Conservation (phyloP, 306 rosid species). For the Cucurbita maxima region DNA sequence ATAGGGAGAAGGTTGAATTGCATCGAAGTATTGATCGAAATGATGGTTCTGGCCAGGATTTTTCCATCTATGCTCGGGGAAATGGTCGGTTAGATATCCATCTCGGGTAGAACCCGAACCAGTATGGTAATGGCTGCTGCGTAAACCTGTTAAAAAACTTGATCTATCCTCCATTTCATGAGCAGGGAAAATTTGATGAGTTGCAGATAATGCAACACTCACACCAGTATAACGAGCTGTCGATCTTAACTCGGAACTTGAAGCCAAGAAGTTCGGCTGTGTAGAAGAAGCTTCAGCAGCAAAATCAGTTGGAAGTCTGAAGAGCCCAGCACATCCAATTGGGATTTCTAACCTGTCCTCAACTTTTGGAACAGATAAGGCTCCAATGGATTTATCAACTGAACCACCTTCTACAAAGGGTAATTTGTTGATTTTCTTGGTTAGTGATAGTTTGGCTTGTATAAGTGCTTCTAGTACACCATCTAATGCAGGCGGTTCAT, state of each 20-base stretch:
- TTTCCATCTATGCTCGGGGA: constrained; percentile 28
- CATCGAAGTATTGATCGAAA: constrained; percentile 23
- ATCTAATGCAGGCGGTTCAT: constrained; percentile 27
- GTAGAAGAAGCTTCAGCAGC: constrained; percentile 28
- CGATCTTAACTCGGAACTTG: constrained; percentile 19
- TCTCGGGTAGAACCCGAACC: constrained; percentile 14
- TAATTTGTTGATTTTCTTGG: constrained; percentile 34
- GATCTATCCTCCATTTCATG: constrained; percentile 19
- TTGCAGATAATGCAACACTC: constrained; percentile 14
- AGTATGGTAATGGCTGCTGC: constrained; percentile 9
- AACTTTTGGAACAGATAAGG: constrained; percentile 17
- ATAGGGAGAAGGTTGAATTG: constrained; percentile 24
- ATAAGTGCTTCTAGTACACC: constrained; percentile 72
- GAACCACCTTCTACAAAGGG: constrained; percentile 26
- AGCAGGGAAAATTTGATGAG: constrained; percentile 13
- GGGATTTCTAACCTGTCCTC: constrained; percentile 42
- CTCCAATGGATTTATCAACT: constrained; percentile 17
- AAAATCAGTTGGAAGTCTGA: constrained; percentile 66
- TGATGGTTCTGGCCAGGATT: constrained; percentile 17
- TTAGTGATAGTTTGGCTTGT: constrained; percentile 52
- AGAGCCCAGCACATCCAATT: constrained; percentile 55
- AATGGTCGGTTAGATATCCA: constrained; percentile 3
- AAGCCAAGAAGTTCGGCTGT: constrained; percentile 19
- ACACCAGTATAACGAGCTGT: constrained; percentile 20
- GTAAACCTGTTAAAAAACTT: constrained; percentile 19